Percentiles rank a stretch among this genome's conserved stretches.
These are phyloP conservation scores for Funneliformis geosporum DNA, from an alignment of 192 early-diverging fungal genomes.

Conservation along the genomic window DNA sequence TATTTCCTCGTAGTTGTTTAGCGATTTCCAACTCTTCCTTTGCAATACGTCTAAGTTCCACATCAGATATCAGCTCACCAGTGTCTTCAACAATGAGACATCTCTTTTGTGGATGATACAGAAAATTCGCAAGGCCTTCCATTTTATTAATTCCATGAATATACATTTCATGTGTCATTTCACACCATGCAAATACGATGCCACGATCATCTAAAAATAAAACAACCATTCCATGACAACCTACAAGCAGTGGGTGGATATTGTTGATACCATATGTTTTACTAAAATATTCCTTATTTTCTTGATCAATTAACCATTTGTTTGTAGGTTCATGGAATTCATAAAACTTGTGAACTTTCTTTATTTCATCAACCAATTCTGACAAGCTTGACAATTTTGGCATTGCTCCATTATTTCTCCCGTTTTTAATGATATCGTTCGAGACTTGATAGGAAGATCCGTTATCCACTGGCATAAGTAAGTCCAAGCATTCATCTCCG, in stretches of 20 bases:
- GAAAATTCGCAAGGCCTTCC: background rate
- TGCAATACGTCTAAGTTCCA: background rate
- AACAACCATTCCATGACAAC: constrained; percentile 5
- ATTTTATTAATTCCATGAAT: background rate
- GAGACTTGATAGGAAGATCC: background rate
- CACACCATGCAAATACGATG: background rate
- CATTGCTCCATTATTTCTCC: background rate
- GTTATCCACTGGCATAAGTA: background rate
- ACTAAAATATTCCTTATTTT: background rate
- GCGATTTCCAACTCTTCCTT: no score
- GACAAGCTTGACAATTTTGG: background rate
- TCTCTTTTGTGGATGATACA: background rate
- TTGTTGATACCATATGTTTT: background rate
- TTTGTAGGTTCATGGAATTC: no score
- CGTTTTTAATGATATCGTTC: background rate
- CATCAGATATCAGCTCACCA: background rate
- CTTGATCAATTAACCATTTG: no score
- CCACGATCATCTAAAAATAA: constrained; percentile 3
- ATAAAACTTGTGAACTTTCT: background rate
- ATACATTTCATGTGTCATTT: background rate
- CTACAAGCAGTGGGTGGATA: background rate
- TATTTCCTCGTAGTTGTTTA: no score
- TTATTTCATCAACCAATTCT: background rate
- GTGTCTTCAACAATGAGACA: background rate
- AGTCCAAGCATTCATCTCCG: background rate